Base-by-base conservation (phyloP, 225 moss, liverwort and hornwort species). In the Sphagnum contortum region DNA sequence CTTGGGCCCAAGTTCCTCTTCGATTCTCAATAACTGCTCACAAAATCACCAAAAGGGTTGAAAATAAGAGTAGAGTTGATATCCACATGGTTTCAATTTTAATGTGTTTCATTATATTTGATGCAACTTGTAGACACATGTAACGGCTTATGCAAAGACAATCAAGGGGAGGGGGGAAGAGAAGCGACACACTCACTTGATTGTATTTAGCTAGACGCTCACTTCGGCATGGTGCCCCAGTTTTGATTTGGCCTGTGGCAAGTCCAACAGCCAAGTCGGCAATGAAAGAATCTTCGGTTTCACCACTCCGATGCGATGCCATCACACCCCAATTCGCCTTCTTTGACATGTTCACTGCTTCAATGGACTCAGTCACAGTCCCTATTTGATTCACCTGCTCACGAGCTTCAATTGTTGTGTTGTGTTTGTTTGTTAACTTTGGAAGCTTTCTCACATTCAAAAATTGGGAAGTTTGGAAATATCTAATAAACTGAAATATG, bases 191-290 rank as follows among this genome's bases (percentile, higher is more conserved):
- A 29, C 29, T 29, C 29, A 29, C 85, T 83, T 94, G 94, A 66
- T 94, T 94, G 72, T 94, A 94, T 76, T 94, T 94, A 51, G 94
- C 94, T 64, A 94, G 75, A 44, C 94, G 83, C 80, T 94, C 94
- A 60, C 91, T 91, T 69, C 94, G 83, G 64, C 94, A 94, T 47
- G 94, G 94, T 61, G 94, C 94, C 48, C 94, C 94, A 49, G 94
- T 94, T 73, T 94, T 91, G 71, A 94, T 94, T 82, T 94, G 94
- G 48, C 94, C 91, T 59, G 94, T 94, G 65, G 94, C 87, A 57
- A 94, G 81, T 48, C 94, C 94, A n/a, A 94, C 94, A 50, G 94
- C 87, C 66, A 94, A 78, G 68, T 94, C 91, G 3, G 94, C 94
- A 49, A 94, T 94, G 74, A 88, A 94, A 0, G 94, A 89, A 61